These are phyloP conservation scores for Trypanosoma caninum DNA, from an alignment of 208 protist genomes.

Conservation along the genomic window DNA sequence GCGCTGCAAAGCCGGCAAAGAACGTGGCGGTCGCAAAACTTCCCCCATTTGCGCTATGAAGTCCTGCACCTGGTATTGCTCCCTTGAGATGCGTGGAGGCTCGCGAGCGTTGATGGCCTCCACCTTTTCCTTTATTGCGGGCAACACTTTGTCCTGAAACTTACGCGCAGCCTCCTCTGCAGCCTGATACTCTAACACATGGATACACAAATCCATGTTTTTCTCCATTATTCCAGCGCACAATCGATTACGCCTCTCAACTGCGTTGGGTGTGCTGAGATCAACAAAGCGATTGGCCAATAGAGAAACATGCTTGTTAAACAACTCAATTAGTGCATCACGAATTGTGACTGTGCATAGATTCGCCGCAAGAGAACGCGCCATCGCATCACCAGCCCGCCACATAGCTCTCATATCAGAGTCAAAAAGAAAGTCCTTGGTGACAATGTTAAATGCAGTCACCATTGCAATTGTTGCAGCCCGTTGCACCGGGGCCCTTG, in stretches of 20 bases:
- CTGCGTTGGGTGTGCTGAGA: constrained; percentile 30
- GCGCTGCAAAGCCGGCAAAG: constrained; percentile 79
- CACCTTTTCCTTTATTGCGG: constrained; percentile 81
- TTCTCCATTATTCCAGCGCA: constrained; percentile 27
- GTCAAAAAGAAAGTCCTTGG: constrained; percentile 97
- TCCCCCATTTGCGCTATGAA: constrained; percentile 86
- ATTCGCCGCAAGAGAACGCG: constrained; percentile 72
- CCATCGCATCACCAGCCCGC: constrained; percentile 68
- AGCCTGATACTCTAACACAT: constrained; percentile 81
- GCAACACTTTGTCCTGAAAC: constrained; percentile 34
- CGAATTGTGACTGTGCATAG: constrained; percentile 91
- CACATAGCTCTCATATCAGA: constrained; percentile 62
- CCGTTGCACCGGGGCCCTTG: constrained; percentile 88
- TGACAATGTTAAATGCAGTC: constrained; percentile 90
- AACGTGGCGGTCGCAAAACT: constrained; percentile 82
- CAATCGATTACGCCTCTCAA: constrained; percentile 16
- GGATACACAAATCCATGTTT: constrained; percentile 75
- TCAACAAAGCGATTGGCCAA: constrained; percentile 23
- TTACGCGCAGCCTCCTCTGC: constrained; percentile 89
- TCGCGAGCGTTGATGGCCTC: constrained; percentile 30
- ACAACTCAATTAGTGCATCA: constrained; percentile 71
- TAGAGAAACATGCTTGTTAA: constrained; percentile 27
- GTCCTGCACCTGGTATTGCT: constrained; percentile 46
- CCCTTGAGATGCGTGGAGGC: constrained; percentile 43
- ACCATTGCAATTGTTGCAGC: constrained; percentile 90